Conservation (phyloP, 2,329 filamentous ascomycete species). For the Diplodia intermedia region DNA sequence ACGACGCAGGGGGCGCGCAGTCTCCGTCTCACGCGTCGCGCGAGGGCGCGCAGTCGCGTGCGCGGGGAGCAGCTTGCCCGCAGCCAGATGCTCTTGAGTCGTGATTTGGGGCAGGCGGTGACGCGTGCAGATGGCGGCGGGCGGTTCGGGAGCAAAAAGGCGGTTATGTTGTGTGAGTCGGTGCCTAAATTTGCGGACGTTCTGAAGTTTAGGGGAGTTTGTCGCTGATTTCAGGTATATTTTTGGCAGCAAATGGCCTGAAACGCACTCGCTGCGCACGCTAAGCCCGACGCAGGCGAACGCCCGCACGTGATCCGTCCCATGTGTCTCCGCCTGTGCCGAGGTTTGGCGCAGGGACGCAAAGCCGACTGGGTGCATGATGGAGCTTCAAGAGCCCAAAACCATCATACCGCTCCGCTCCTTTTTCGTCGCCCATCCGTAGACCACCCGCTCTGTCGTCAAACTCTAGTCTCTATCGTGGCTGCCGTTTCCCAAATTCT, state of each 20-base stretch:
- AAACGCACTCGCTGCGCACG: background rate
- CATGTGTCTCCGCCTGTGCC: slow-evolving; percentile 29
- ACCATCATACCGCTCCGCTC: slow-evolving; percentile 25
- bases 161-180: slow-evolving; percentile 14
- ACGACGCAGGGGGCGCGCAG: slow-evolving; percentile 38
- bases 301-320: slow-evolving; percentile 16
- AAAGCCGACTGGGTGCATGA: slow-evolving; percentile 29
- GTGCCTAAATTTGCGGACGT: slow-evolving; percentile 41
- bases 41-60: slow-evolving; percentile 28
- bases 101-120: slow-evolving; percentile 33
- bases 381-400: slow-evolving; percentile 18
- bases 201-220: slow-evolving; percentile 35
- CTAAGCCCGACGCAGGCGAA: slow-evolving; percentile 6
- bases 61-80: slow-evolving; percentile 34
- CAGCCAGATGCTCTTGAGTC: slow-evolving; percentile 32
- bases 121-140: slow-evolving; percentile 34
- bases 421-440: slow-evolving; percentile 22
- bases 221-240: slow-evolving; percentile 30
- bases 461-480: background rate
- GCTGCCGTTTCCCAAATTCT: slow-evolving; percentile 10
- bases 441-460: background rate
- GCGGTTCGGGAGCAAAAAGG: slow-evolving; percentile 1
- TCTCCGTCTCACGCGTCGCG: slow-evolving; percentile 37
- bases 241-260: slow-evolving; percentile 23
- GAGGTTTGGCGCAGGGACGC: slow-evolving; percentile 31